phyloP scores from a whole-genome alignment of 805 yeast species.

The Isabelozyma rhagii region DNA sequence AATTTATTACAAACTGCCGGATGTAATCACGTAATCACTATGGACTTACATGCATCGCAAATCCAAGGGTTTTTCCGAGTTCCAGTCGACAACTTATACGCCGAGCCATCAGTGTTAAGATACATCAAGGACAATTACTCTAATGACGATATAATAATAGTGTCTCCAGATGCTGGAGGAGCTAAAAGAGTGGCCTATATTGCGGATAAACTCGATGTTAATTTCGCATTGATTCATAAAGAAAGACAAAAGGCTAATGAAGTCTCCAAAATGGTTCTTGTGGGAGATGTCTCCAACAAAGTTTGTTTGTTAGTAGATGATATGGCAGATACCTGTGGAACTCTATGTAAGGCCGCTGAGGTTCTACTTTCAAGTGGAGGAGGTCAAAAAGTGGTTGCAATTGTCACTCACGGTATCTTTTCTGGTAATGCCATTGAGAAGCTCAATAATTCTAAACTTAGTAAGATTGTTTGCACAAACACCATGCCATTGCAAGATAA shows the following conservation, averaged over 20 bases:
- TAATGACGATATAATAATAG: slow-evolving; percentile 62
- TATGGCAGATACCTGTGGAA: slow-evolving; percentile 90
- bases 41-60: slow-evolving; percentile 88
- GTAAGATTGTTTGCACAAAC: slow-evolving; percentile 73
- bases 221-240: slow-evolving; percentile 81
- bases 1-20: slow-evolving; percentile 82
- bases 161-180: slow-evolving; percentile 90
- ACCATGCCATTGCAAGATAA: slow-evolving; percentile 76
- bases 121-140: slow-evolving; percentile 64
- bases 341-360: slow-evolving; percentile 80
- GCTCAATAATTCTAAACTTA: slow-evolving; percentile 64
- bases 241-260: slow-evolving; percentile 83
- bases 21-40: slow-evolving; percentile 80
- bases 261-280: slow-evolving; percentile 79
- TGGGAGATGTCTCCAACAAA: slow-evolving; percentile 78
- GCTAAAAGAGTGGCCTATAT: slow-evolving; percentile 86
- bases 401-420: slow-evolving; percentile 79
- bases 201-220: slow-evolving; percentile 75
- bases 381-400: slow-evolving; percentile 73
- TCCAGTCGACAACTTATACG: slow-evolving; percentile 81
- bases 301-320: slow-evolving; percentile 79
- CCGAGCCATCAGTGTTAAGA: slow-evolving; percentile 77
- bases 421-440: slow-evolving; percentile 72
- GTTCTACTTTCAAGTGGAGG: slow-evolving; percentile 57
- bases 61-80: slow-evolving; percentile 83